phyloP scores from a whole-genome alignment of 2,329 filamentous ascomycete species.

The Sporothrix phasma region DNA sequence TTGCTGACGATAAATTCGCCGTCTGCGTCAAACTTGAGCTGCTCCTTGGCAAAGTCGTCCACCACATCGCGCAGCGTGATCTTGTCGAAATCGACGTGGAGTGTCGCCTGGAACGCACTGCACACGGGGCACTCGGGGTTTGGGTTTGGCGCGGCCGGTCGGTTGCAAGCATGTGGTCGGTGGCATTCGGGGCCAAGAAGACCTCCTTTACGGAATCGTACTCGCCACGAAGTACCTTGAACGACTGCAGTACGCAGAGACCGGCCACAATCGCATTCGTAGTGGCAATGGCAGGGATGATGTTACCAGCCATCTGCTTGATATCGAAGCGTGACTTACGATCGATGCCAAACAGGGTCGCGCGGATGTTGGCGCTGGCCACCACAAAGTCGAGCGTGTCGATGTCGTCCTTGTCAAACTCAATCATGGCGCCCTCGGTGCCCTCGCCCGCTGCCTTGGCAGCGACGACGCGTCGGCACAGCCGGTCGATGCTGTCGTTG shows the following conservation, averaged over 20 bases:
- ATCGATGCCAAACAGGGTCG: slow-evolving; percentile 81
- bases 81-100: slow-evolving; percentile 57
- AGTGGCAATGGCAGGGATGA: slow-evolving; percentile 95
- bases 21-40: slow-evolving; percentile 63
- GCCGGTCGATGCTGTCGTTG: slow-evolving; percentile 66
- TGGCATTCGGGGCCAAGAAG: slow-evolving; percentile 63
- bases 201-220: slow-evolving; percentile 67
- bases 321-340: slow-evolving; percentile 87
- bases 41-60: slow-evolving; percentile 56
- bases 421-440: slow-evolving; percentile 54
- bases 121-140: slow-evolving; percentile 81
- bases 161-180: slow-evolving; percentile 48
- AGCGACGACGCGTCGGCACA: slow-evolving; percentile 63
- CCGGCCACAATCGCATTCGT: slow-evolving; percentile 95
- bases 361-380: slow-evolving; percentile 80
- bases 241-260: slow-evolving; percentile 82
- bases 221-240: slow-evolving; percentile 74
- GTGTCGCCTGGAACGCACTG: slow-evolving; percentile 57
- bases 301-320: slow-evolving; percentile 99
- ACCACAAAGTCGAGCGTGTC: slow-evolving; percentile 94
- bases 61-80: slow-evolving; percentile 75
- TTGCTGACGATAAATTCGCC: slow-evolving; percentile 69
- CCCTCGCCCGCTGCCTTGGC: slow-evolving; percentile 38
- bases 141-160: slow-evolving; percentile 50
- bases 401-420: slow-evolving; percentile 93